A percentile compares a stretch with the other conserved stretches of the same genome.
These are phyloP conservation scores for Mucor plumbeus DNA, from an alignment of 371 early-diverging fungal species.

Conservation along the genomic window DNA sequence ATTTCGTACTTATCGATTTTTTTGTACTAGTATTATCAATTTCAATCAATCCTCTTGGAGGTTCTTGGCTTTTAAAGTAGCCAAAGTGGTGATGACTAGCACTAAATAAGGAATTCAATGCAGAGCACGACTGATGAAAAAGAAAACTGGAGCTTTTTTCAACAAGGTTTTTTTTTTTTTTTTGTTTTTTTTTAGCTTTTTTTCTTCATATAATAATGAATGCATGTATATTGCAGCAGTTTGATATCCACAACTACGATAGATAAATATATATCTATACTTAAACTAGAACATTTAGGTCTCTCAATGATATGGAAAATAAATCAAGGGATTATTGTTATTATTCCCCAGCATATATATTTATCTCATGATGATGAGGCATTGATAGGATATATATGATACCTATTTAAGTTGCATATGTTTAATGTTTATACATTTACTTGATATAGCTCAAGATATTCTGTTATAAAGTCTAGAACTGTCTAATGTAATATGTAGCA, in stretches of 20 bases:
- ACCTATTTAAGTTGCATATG: background rate
- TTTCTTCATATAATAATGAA: background rate
- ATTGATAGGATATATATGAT: background rate
- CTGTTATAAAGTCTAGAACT: background rate
- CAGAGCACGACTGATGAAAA: slow-evolving; percentile 1
- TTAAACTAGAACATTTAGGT: background rate
- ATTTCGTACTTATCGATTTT: too few species aligned
- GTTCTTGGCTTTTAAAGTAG: background rate
- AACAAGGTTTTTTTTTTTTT: background rate
- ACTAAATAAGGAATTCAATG: background rate
- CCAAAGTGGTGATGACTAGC: slow-evolving; percentile 2
- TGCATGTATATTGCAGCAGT: background rate
- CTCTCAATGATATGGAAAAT: background rate
- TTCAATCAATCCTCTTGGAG: background rate
- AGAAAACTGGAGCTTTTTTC: background rate
- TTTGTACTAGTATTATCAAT: too few species aligned
- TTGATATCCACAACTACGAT: background rate
- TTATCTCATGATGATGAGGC: background rate
- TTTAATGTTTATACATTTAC: background rate
- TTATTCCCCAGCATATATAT: background rate
- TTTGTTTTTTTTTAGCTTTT: background rate
- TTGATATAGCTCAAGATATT: background rate
- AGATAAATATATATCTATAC: background rate
- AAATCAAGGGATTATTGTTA: background rate
- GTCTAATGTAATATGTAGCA: background rate